phyloP scores from a whole-genome alignment of 306 rosid species.

The Trichosanthes truncata region DNA sequence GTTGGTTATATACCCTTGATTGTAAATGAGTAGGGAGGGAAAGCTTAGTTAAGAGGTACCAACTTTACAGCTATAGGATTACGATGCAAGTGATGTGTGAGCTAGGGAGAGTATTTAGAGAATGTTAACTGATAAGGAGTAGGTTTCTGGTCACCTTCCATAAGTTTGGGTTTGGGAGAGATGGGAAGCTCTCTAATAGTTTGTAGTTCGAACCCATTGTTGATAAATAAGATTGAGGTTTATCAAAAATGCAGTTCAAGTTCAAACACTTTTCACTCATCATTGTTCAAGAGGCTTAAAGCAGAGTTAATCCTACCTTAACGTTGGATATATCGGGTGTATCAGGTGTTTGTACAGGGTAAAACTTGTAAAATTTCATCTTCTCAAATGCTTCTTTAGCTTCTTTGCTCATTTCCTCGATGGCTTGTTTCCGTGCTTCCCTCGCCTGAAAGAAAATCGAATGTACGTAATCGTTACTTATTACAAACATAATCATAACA shows the following conservation, averaged over 20 bases:
- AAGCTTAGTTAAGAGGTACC: not conserved
- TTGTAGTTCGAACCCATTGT: not conserved
- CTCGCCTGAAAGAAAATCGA: constrained; percentile 40
- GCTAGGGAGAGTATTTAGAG: not conserved
- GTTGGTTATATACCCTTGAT: not conserved
- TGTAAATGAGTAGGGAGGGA: not conserved
- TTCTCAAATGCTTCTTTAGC: constrained; percentile 53
- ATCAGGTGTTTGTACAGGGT: constrained; percentile 62
- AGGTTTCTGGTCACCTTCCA: not conserved
- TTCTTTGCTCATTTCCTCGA: constrained; percentile 70
- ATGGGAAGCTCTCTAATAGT: not conserved
- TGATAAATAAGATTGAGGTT: not conserved
- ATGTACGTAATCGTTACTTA: not conserved
- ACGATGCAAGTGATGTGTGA: not conserved
- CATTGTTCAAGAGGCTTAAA: not conserved
- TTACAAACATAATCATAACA: not conserved
- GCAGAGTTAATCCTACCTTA: constrained; percentile 36
- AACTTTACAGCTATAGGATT: not conserved
- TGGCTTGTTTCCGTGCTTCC: constrained; percentile 62
- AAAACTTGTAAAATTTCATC: constrained; percentile 78
- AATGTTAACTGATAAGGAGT: not conserved
- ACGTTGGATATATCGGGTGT: constrained; percentile 64
- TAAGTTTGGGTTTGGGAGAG: not conserved
- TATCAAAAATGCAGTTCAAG: not conserved
- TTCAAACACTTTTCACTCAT: not conserved